Evolutionary conservation across 495 filamentous ascomycete species (phyloP), one percentile per base, ranked within the genome.

Genomic region (Annulohypoxylon moriforme): DNA sequence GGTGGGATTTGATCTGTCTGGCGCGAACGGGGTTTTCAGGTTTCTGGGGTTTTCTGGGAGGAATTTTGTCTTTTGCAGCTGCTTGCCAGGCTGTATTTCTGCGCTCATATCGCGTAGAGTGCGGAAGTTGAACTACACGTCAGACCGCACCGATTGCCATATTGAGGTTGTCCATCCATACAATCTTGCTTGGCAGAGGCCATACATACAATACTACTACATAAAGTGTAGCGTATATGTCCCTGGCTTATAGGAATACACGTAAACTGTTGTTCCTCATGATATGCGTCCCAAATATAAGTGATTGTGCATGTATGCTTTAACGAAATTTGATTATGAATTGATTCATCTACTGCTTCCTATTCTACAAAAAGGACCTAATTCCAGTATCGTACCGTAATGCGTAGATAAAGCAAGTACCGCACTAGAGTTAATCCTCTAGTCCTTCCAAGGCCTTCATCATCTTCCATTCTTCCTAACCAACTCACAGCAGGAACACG

Each of bases 401-500:
- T 14, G 36, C 11, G 36, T 4, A 36, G 38, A n/a, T 18, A 1
- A 8, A 4, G 40, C 4, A 18, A 9, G 40, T 20, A 10, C 0
- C 7, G 16, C 27, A 27, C 27, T 29, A 16, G 29, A 34, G 50
- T 16, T 20, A 13, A 20, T 55, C 9, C n/a, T 2, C 16, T 52
- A 7, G 2, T 49, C 22, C 24, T 29, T 16, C 47, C 10, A 27
- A n/a, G 16, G 16, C 24, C 1, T 50, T 36, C n/a, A n/a, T n/a
- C n/a, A 8, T 14, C 55, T 10, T 20, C 46, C 40, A 44, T 1
- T 29, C 40, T 33, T 50, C 20, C 16, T 3, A 4, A 49, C 46
- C 46, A 25, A 14, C 53, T 75, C 74, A 84, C 57, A 84, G 60
- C 46, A 83, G 77, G 64, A 82, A 79, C 25, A 78, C 90, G 79